Conservation (phyloP, 495 filamentous ascomycete genomes). For the Hypoxylon crocopeplum region DNA sequence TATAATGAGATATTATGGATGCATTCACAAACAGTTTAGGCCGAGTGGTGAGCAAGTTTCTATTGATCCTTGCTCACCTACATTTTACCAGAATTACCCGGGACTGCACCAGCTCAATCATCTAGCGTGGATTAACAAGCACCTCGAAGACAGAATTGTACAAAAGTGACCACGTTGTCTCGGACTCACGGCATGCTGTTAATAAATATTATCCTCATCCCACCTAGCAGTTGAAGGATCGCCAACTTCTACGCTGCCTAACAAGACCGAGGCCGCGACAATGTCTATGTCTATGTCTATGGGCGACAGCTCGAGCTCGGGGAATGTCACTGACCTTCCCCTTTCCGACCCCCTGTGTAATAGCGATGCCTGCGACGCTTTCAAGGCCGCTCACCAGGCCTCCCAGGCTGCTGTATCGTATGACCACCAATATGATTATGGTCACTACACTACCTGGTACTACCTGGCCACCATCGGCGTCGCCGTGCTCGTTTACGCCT, state of each 20-base stretch:
- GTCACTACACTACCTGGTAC: constrained; percentile 44
- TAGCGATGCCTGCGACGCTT: constrained; percentile 45
- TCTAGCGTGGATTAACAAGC: constrained; percentile 6
- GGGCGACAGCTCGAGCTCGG: constrained; percentile 24
- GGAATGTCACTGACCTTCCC: constrained; percentile 37
- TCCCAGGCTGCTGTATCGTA: constrained; percentile 44
- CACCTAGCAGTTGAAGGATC: neutral
- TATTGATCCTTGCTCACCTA: constrained; percentile 14
- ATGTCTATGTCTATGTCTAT: constrained; percentile 24
- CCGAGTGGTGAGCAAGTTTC: constrained; percentile 10
- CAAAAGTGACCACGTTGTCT: constrained; percentile 9
- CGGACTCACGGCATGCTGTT: neutral
- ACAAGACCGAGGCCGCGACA: constrained; percentile 1
- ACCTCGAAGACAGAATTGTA: neutral
- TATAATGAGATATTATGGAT: no score
- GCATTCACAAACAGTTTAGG: neutral
- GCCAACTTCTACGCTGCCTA: neutral
- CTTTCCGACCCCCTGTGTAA: constrained; percentile 45
- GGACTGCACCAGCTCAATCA: constrained; percentile 6
- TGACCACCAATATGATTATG: constrained; percentile 44
- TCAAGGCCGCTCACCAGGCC: constrained; percentile 39
- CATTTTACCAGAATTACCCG: constrained; percentile 33
- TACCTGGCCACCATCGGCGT: constrained; percentile 42
- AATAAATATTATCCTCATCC: neutral
- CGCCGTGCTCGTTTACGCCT: constrained; percentile 35